Conservation (phyloP, 1,284 basidiomycete species). For the Malassezia equina region DNA sequence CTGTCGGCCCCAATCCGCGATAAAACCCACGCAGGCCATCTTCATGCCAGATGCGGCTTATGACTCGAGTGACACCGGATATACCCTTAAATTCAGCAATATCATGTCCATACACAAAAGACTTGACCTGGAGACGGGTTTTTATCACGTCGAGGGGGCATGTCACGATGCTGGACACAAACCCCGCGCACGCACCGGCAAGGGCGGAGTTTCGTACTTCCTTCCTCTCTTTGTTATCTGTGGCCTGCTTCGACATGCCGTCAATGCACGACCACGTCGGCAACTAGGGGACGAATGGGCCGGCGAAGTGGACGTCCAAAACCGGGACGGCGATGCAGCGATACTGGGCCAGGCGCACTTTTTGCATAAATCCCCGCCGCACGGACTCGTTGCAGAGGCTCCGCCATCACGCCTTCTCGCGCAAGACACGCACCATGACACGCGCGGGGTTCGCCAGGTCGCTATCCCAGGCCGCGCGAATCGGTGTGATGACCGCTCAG, state of each 20-base stretch:
- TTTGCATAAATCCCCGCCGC: neutral
- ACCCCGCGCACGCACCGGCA: conserved; percentile 58
- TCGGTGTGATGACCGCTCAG: conserved; percentile 17
- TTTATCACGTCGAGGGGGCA: conserved; percentile 97
- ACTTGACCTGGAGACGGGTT: conserved; percentile 86
- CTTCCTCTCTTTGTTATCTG: neutral
- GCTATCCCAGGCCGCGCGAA: conserved; percentile 6
- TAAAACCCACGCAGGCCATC: conserved; percentile 45
- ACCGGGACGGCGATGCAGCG: neutral
- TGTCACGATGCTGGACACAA: conserved; percentile 84
- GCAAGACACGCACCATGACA: neutral
- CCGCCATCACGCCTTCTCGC: neutral
- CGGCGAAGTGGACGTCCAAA: neutral
- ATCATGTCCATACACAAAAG: conserved; percentile 5
- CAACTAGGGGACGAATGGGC: neutral
- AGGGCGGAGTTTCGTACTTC: conserved; percentile 25
- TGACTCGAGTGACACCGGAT: neutral
- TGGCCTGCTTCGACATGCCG: conserved; percentile 4
- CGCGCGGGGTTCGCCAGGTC: neutral
- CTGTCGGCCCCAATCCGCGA: conserved; percentile 41
- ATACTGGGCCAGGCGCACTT: neutral
- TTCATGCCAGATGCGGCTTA: conserved; percentile 29
- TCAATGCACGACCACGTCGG: neutral
- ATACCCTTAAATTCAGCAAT: neutral
- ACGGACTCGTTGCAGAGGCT: neutral